phyloP scores from a whole-genome alignment of 1,139 yeast genomes.

The Candida dubliniensis region DNA sequence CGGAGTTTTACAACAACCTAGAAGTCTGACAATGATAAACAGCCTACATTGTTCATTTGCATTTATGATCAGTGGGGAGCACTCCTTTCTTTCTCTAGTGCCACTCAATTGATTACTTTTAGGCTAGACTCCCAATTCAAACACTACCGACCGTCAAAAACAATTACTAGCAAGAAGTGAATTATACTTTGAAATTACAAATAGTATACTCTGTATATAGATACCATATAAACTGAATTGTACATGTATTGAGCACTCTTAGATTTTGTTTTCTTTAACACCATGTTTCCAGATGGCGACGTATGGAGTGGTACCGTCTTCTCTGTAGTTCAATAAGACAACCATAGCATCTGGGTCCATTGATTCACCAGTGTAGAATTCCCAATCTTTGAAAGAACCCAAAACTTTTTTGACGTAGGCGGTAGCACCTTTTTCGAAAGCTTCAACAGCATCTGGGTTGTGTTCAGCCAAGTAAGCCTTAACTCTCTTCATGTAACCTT shows the following conservation, averaged over 20 bases:
- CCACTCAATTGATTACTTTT: background rate
- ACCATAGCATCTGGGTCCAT: constrained; percentile 99
- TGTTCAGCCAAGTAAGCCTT: constrained; percentile 86
- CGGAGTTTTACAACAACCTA: no score
- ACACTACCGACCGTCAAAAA: no score
- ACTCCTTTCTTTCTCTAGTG: background rate
- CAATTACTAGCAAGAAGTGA: constrained; percentile 1
- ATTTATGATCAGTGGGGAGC: background rate
- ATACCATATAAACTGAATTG: constrained; percentile 5
- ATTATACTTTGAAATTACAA: constrained; percentile 5
- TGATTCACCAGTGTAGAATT: constrained; percentile 98
- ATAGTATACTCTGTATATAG: constrained; percentile 6
- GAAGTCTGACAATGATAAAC: no score
- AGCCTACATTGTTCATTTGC: no score
- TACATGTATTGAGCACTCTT: constrained; percentile 28
- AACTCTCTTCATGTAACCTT: constrained; percentile 97
- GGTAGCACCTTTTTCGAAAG: constrained; percentile 95
- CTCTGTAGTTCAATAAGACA: constrained; percentile 98
- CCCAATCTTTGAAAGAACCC: constrained; percentile 97
- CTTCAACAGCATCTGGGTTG: constrained; percentile 81
- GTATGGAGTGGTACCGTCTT: constrained; percentile 97
- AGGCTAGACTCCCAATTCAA: background rate
- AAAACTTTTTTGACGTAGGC: constrained; percentile 94
- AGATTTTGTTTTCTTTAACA: constrained; percentile 83
- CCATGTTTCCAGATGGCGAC: constrained; percentile 99